Base-by-base conservation (phyloP, 768 basidiomycete genomes). In the Lactarius tabidus region DNA sequence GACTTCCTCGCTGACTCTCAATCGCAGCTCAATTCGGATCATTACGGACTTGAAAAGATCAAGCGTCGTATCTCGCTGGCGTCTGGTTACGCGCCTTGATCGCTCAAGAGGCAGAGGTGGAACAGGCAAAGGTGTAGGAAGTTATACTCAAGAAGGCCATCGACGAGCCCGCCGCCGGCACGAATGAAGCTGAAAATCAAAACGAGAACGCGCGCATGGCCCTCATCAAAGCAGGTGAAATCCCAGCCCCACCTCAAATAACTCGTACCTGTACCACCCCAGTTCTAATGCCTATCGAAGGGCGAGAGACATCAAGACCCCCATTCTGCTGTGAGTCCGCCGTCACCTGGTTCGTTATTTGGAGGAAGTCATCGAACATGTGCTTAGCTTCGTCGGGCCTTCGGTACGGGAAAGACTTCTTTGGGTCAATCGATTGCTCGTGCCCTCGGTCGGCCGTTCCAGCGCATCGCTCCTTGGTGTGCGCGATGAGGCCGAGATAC, bases 31-130 rank as follows among this genome's bases (percentile, higher is more conserved):
- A 93, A 98, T 70, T 81, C 85, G 15, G 95, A 96, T 65, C 95
- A 98, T 74, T 96, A 88, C 70, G 95, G 95, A 1, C 79, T 98
- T 20, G 92, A 95, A 64, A 92, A 91, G 74, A 89, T 98, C 74
- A 98, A 97, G 81, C 88, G 91, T 68, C 82, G 95, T 97, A 93
- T 74, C 83, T 98, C 45, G 94, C 93, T 0, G 90, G 97, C 14
- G 88, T 95, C 38, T 78, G 92, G 66, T 76, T 86, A 57, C 72
- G 70, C 9, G 72, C 73, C 23, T 65, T 65, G 36, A 69, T 70
- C 35, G 57, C 67, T 59, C 58, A 63, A 64, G 65, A 67, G 56
- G 39, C 52, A 0, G 61, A 67, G 54, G 26, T 57, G 6, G 48
- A 65, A 55, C 57, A 63, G 35, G 43, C 53, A 33, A 60, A 65